Conservation (phyloP, 108 stramenopile species). For the Schizochytrium sp. region DNA sequence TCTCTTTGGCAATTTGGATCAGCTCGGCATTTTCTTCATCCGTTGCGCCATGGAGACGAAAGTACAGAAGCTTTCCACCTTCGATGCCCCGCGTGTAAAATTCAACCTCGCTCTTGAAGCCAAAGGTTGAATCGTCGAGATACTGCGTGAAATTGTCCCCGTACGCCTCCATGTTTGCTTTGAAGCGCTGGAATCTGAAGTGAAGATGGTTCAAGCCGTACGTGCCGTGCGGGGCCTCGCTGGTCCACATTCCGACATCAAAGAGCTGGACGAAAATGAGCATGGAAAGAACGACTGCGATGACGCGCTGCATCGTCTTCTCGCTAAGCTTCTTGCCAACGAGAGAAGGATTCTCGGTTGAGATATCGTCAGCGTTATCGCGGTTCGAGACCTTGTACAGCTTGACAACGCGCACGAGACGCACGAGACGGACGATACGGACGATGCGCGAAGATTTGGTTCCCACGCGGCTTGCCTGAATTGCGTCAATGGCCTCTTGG, state of each 20-base stretch:
- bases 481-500: slow-evolving; percentile 29
- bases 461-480: slow-evolving; percentile 43
- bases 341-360: slow-evolving; percentile 32
- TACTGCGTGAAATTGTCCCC: slow-evolving; percentile 26
- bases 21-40: not conserved
- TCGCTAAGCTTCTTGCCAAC: slow-evolving; percentile 63
- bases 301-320: slow-evolving; percentile 59
- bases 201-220: slow-evolving; percentile 30
- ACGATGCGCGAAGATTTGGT: slow-evolving; percentile 48
- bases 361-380: not conserved
- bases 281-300: slow-evolving; percentile 55
- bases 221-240: slow-evolving; percentile 27
- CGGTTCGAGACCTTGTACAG: slow-evolving; percentile 42
- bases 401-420: slow-evolving; percentile 59
- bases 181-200: slow-evolving; percentile 28
- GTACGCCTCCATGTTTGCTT: slow-evolving; percentile 30
- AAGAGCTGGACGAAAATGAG: slow-evolving; percentile 51
- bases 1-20: not conserved
- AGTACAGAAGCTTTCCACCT: not conserved
- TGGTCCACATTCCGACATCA: slow-evolving; percentile 32
- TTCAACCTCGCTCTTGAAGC: not conserved
- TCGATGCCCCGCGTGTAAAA: not conserved
- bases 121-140: not conserved
- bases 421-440: slow-evolving; percentile 56
- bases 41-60: not conserved